Percentiles rank a stretch among this genome's conserved stretches.
These are phyloP conservation scores for Ramaria rubella DNA, from an alignment of 768 basidiomycete species.

Conservation along the genomic window DNA sequence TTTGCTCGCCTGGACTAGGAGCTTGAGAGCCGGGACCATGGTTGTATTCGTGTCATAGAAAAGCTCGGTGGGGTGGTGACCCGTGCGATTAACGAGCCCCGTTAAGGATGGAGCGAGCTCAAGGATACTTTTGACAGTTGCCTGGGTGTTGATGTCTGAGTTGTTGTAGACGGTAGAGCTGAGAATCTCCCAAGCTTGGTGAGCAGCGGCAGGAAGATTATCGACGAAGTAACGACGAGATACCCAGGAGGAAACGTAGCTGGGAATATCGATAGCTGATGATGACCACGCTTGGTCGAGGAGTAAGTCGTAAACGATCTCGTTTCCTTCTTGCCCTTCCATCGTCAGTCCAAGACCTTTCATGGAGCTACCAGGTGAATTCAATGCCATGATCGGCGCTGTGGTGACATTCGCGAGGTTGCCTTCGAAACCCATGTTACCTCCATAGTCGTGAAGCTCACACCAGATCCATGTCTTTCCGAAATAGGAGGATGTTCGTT, in stretches of 20 bases:
- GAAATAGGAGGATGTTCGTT: constrained; percentile 32
- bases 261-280: constrained; percentile 25
- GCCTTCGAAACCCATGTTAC: constrained; percentile 33
- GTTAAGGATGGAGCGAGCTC: constrained; percentile 30
- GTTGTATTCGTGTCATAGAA: constrained; percentile 32
- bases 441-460: constrained; percentile 34
- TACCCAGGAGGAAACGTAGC: constrained; percentile 30
- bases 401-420: constrained; percentile 30
- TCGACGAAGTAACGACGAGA: constrained; percentile 29
- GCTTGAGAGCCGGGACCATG: constrained; percentile 5
- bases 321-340: constrained; percentile 38
- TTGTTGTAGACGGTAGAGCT: constrained; percentile 35
- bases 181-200: constrained; percentile 32
- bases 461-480: constrained; percentile 40
- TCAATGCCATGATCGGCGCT: constrained; percentile 28
- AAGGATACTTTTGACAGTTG: constrained; percentile 32
- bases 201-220: constrained; percentile 19
- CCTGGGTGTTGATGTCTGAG: constrained; percentile 26
- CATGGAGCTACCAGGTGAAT: constrained; percentile 28
- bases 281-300: constrained; percentile 38
- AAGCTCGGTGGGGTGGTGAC: constrained; percentile 28
- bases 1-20: constrained; percentile 15
- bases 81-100: constrained; percentile 29
- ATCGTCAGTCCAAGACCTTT: constrained; percentile 34
- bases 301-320: constrained; percentile 36